Evolutionary conservation across 257 asterid species (phyloP), one percentile per base, ranked within the genome.

Genomic region (Vinca minor): DNA sequence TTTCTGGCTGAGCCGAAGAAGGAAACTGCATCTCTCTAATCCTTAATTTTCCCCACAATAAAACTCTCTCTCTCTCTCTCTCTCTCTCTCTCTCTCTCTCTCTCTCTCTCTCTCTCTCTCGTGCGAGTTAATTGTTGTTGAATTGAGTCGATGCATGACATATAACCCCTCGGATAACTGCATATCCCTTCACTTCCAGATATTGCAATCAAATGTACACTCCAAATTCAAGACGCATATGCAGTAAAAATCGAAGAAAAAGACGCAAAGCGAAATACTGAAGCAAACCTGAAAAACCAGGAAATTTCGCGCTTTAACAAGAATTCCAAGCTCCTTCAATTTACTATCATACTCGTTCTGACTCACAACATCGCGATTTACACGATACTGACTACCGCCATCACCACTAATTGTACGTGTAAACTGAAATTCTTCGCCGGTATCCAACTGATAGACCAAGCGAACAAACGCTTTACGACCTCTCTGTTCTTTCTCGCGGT

Each of bases 281-380:
- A 28, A 53, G 45, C 38, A 35, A 12, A 88, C 98, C 98, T 92
- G 98, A 78, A 92, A 92, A 67, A 92, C 98, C 44, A 92, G 88
- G 82, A 92, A 92, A 85, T 92, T 92, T 36, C 98, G 85, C 28
- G 96, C 95, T 74, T 92, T 92, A 49, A 92, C 95, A 5, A 92
- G 95, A 62, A 92, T 92, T 15, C 96, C 96, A 39, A 89, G 84
- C 64, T 84, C 83, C 86, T 69, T 89, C 85, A 92, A 64, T 75
- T 71, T 81, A 13, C 60, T 75, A 69, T 87, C 88, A 50, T 92
- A 92, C 38, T 89, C 98, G 70, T 92, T 95, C 95, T 82, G 82
- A 57, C 71, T 89, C 56, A 89, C 96, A 6, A 69, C 17, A 45
- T 74, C 84, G 32, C 80, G 82, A 34, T 78, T 84, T 63, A 93